A percentile compares a stretch with the other conserved stretches of the same genome.
phyloP scores from a whole-genome alignment of 352 stramenopile genomes.

The Elongisporangium undulatum region DNA sequence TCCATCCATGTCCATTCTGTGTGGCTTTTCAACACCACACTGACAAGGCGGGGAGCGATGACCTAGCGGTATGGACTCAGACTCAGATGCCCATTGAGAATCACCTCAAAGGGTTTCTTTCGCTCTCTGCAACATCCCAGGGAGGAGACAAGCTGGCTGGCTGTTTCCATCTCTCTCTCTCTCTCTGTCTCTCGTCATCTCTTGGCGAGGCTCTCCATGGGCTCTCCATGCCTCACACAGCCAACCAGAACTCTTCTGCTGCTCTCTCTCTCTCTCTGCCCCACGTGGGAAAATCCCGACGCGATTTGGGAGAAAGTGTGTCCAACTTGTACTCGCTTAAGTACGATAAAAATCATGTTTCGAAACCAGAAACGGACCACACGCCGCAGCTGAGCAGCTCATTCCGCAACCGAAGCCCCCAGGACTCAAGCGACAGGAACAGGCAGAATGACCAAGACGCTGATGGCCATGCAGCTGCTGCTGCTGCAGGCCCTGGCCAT shows the following conservation, averaged over 20 bases:
- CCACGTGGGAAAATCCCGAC: background rate
- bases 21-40: background rate
- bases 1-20: too few relatives aligned
- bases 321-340: slow-evolving; percentile 7
- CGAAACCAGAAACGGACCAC: slow-evolving; percentile 1
- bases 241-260: background rate
- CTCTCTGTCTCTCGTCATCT: too few relatives aligned
- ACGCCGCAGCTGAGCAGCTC: slow-evolving; percentile 8
- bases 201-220: too few relatives aligned
- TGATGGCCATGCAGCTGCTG: slow-evolving; percentile 8
- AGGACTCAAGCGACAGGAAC: background rate
- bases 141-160: too few relatives aligned
- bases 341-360: slow-evolving; percentile 19
- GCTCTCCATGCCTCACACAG: too few relatives aligned
- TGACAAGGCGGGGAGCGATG: too few relatives aligned
- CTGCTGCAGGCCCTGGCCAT: slow-evolving; percentile 10
- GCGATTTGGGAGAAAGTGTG: background rate
- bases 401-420: slow-evolving; percentile 1
- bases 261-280: background rate
- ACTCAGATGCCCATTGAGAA: background rate
- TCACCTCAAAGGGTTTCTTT: background rate
- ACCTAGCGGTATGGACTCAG: background rate
- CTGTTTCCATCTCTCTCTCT: too few relatives aligned
- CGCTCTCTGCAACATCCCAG: background rate
- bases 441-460: background rate